Evolutionary conservation across 441 rosid species (phyloP).

Genomic region (Corymbia citriodora): DNA sequence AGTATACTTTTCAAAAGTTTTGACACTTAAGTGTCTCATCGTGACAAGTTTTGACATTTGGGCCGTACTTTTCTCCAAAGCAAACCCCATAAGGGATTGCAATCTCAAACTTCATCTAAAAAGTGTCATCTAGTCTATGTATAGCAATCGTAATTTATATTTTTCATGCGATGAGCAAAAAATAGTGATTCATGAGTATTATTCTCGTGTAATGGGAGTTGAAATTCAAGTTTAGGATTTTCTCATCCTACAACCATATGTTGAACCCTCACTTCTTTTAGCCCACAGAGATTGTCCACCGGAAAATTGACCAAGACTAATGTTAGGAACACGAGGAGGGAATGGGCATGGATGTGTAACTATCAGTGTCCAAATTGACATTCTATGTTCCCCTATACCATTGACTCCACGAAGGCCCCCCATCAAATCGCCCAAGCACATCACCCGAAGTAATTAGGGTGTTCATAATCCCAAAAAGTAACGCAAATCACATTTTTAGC

Average conservation of each 20-base stretch:
- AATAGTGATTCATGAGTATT: not conserved
- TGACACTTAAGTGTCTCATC: too few relatives aligned
- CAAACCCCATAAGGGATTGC: not conserved
- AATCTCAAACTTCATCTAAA: not conserved
- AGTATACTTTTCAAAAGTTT: too few relatives aligned
- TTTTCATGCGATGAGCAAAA: not conserved
- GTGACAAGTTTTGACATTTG: too few relatives aligned
- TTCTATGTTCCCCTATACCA: not conserved
- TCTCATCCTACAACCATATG: not conserved
- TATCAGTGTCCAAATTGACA: not conserved
- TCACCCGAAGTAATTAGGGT: not conserved
- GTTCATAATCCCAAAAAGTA: not conserved
- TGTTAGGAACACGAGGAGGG: not conserved
- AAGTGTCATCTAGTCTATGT: not conserved
- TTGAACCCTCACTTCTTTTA: not conserved
- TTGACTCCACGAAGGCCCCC: not conserved
- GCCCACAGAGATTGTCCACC: not conserved
- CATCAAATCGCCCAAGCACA: not conserved
- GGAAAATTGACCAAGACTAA: not conserved
- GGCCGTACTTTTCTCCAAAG: too few relatives aligned
- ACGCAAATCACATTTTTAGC: not conserved
- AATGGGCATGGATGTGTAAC: not conserved
- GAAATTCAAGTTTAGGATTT: not conserved
- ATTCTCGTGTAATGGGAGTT: not conserved
- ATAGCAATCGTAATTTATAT: not conserved